Evolutionary conservation across 2,329 filamentous ascomycete genomes (phyloP), one percentile per base, ranked within the genome.

Genomic region (Corynespora cassiicola): DNA sequence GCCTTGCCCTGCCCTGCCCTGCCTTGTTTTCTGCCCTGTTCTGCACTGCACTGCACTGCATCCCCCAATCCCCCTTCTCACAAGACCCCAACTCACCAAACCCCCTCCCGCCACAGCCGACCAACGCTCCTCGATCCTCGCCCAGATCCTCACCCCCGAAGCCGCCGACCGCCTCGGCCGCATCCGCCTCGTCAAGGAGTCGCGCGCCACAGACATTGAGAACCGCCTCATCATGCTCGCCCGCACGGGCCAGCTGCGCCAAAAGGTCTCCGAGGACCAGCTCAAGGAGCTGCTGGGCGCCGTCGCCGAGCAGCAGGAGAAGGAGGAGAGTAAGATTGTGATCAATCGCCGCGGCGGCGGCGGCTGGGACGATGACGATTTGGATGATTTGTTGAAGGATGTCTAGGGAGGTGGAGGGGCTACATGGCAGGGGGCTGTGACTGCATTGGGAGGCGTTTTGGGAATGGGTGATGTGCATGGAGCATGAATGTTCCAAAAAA

Each of bases 161-260:
- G 94, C 94, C 12, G 88, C 90, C 45, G 94, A 99, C 74, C 88
- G 94, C 10, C 81, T 99, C 1, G 90, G 89, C 40, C 89, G 94
- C 52, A 97, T 99, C 73, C 87, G 92, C 21, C 84, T 99, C 45
- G 94, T 99, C 64, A 97, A 97, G 74, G 90, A 91, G 67, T 85
- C 86, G 56, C 88, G 94, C 60, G 94, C 94, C 22, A 81, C 80
- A 46, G 90, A 96, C 61, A 83, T 99, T 40, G 94, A 99, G 76
- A 91, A 95, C 77, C 75, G 92, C 33, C 81, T 99, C 39, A 91
- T 99, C 69, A 90, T 86, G 84, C 81, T 99, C 41, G 92, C 94
- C 42, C 84, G 90, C 61, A 82, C 85, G 16, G 91, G 92, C 16
- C 94, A 97, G 75, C 76, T 99, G 57, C 78, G 89, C 37, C 75